These are phyloP conservation scores for Yarrowia deformans DNA, from an alignment of 805 yeast species.

Conservation along the genomic window DNA sequence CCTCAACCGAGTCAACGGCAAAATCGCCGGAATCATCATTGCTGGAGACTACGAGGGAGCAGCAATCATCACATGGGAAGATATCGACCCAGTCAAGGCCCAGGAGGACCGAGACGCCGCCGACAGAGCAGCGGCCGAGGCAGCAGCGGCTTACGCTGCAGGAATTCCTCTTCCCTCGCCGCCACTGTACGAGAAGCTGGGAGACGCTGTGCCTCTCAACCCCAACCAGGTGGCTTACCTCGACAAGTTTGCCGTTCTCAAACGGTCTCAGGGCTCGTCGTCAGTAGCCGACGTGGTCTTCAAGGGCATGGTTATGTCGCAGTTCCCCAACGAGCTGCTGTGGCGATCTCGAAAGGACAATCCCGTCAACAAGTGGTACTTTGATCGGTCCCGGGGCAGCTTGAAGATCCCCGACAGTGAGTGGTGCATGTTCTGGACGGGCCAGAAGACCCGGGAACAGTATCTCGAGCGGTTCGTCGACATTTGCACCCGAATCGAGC, in stretches of 20 bases:
- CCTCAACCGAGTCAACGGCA: constrained; percentile 66
- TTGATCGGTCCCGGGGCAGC: constrained; percentile 84
- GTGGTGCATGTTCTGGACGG: constrained; percentile 58
- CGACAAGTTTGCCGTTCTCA: constrained; percentile 92
- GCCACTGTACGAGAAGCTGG: constrained; percentile 26
- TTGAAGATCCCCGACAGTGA: constrained; percentile 55
- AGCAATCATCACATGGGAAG: constrained; percentile 89
- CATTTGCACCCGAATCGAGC: constrained; percentile 64
- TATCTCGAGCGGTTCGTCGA: constrained; percentile 58
- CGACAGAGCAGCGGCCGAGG: constrained; percentile 35
- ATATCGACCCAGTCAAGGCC: constrained; percentile 48
- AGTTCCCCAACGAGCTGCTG: constrained; percentile 74
- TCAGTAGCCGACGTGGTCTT: constrained; percentile 94
- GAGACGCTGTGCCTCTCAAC: constrained; percentile 43
- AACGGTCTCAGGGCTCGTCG: constrained; percentile 84
- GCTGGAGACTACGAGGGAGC: constrained; percentile 97
- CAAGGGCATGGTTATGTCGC: constrained; percentile 70
- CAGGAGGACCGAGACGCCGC: constrained; percentile 37
- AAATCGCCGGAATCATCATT: constrained; percentile 77
- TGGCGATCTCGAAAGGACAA: constrained; percentile 91
- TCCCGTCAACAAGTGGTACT: constrained; percentile 98
- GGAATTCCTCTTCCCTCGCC: constrained; percentile 32
- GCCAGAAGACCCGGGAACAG: constrained; percentile 47
- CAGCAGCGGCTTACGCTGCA: constrained; percentile 26
- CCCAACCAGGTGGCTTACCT: constrained; percentile 67